These are phyloP conservation scores for Neofusicoccum kwambonambiense DNA, from an alignment of 2,329 filamentous ascomycete genomes.

Conservation along the genomic window DNA sequence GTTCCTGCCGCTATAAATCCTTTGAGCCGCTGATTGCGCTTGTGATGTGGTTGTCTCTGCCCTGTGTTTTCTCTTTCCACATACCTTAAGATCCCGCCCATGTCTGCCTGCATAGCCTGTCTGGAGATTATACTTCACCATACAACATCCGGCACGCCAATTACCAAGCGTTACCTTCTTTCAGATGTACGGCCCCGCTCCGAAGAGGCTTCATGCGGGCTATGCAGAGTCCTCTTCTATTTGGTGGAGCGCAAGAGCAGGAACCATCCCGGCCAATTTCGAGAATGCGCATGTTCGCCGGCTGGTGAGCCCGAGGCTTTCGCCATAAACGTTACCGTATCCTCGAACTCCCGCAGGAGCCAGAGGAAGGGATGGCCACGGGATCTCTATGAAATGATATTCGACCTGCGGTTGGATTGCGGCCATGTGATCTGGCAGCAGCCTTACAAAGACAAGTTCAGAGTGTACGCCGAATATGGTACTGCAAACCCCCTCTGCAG, in stretches of 20 bases:
- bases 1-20: no score
- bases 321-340: neutral
- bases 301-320: neutral
- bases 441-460: no score
- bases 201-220: neutral
- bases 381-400: neutral
- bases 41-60: no score
- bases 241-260: neutral
- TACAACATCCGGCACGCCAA: neutral
- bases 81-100: neutral
- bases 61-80: no score
- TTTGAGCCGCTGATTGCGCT: no score
- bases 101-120: neutral
- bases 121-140: neutral
- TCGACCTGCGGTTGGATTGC: neutral
- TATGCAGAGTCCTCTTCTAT: neutral
- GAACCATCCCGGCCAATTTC: no score
- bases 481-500: no score
- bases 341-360: neutral
- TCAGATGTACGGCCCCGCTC: neutral
- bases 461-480: neutral
- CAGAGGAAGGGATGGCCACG: neutral
- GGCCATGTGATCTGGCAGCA: neutral
- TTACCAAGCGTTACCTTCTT: neutral
- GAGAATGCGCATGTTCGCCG: neutral